phyloP scores from a whole-genome alignment of 768 basidiomycete genomes.

The Naganishia randhawae region DNA sequence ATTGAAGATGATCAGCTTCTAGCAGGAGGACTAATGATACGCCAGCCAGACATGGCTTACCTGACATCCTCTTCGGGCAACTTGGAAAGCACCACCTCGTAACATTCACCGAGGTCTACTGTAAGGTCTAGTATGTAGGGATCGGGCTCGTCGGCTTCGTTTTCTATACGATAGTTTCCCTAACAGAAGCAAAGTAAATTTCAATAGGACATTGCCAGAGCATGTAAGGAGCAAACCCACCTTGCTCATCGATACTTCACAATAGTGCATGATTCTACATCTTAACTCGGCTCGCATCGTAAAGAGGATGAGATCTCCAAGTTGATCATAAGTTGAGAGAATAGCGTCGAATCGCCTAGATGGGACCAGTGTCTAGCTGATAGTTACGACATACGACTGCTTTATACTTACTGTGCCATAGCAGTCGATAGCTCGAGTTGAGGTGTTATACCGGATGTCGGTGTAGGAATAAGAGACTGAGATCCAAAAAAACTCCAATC shows the following conservation, averaged over 20 bases:
- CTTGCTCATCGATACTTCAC: conserved; percentile 72
- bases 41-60: conserved; percentile 55
- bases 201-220: neutral
- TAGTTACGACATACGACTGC: neutral
- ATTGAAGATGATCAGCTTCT: conserved; percentile 24
- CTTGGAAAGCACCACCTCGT: conserved; percentile 64
- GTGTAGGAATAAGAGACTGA: conserved; percentile 6
- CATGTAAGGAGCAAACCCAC: conserved; percentile 53
- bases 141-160: conserved; percentile 86
- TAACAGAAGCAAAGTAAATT: conserved; percentile 45
- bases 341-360: conserved; percentile 84
- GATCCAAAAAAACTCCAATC: neutral
- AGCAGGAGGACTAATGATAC: neutral
- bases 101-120: conserved; percentile 68
- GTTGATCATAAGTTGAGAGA: conserved; percentile 81
- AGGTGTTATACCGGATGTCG: neutral
- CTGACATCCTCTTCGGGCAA: conserved; percentile 64
- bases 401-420: conserved; percentile 71
- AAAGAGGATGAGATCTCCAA: conserved; percentile 78
- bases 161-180: conserved; percentile 79
- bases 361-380: neutral
- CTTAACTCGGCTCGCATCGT: conserved; percentile 84
- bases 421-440: conserved; percentile 61
- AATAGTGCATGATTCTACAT: conserved; percentile 73
- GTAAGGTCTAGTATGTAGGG: conserved; percentile 83